Evolutionary conservation across 1,139 yeast species (phyloP).

Genomic region (Pichia sp.): DNA sequence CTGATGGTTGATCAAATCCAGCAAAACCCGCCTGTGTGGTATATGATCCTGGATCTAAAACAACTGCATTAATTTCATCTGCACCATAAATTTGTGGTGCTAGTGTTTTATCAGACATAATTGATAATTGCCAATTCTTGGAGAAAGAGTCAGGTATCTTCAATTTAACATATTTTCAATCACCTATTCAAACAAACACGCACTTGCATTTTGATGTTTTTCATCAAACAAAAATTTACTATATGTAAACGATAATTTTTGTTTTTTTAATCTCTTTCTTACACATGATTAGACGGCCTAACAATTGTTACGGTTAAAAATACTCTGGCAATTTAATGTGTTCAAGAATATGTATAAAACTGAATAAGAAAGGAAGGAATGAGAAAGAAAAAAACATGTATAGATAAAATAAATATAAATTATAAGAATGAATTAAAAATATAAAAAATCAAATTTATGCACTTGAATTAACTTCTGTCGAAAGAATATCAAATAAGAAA

Average conservation of each 20-base stretch:
- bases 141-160: too few species aligned
- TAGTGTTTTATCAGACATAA: constrained; percentile 20
- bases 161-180: not conserved
- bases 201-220: not conserved
- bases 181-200: not conserved
- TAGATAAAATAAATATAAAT: not conserved
- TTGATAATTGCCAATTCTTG: not conserved
- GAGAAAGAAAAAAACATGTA: not conserved
- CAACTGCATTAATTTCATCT: constrained; percentile 87
- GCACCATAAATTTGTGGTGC: constrained; percentile 52
- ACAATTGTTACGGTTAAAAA: not conserved
- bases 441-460: constrained; percentile 13
- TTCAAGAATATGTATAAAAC: not conserved
- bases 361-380: not conserved
- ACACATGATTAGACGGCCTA: not conserved
- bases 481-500: constrained; percentile 61
- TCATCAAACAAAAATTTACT: too few species aligned
- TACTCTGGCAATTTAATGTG: not conserved
- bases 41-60: constrained; percentile 85
- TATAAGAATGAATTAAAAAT: not conserved
- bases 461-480: constrained; percentile 40
- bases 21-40: constrained; percentile 85
- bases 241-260: not conserved
- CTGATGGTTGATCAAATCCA: constrained; percentile 86
- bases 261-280: not conserved